Conservation (phyloP, 129 eudicot genomes). For the Pseudognaphalium luteoalbum region DNA sequence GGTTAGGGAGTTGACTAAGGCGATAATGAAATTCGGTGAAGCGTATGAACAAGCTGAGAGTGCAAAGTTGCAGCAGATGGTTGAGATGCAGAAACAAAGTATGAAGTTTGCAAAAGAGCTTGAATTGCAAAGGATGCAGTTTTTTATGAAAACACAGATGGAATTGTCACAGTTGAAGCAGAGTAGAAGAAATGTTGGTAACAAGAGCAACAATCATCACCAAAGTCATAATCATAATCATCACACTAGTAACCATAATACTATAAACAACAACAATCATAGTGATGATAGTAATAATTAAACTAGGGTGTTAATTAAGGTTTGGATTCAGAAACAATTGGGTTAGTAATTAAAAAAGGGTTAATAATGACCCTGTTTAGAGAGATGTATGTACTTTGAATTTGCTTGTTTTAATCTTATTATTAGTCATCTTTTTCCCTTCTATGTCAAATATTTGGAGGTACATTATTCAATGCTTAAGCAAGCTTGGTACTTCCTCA, state of each 20-base stretch:
- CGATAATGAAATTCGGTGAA: slow-evolving; percentile 72
- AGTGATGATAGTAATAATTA: slow-evolving; percentile 64
- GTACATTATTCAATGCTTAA: slow-evolving; percentile 23
- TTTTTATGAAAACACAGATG: slow-evolving; percentile 72
- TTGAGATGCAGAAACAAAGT: slow-evolving; percentile 85
- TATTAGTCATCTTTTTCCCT: slow-evolving; percentile 23
- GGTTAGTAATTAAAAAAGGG: slow-evolving; percentile 25
- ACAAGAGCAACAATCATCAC: slow-evolving; percentile 34
- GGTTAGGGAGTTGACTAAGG: slow-evolving; percentile 62
- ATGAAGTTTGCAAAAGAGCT: slow-evolving; percentile 75
- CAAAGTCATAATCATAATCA: slow-evolving; percentile 33
- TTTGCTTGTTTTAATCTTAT: slow-evolving; percentile 28
- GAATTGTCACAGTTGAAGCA: slow-evolving; percentile 71
- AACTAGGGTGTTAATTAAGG: slow-evolving; percentile 24
- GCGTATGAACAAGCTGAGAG: slow-evolving; percentile 68
- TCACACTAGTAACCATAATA: slow-evolving; percentile 46
- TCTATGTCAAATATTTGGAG: slow-evolving; percentile 21
- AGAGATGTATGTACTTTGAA: slow-evolving; percentile 37
- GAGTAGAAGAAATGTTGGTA: slow-evolving; percentile 37
- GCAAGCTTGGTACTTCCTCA: background rate
- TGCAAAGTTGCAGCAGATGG: slow-evolving; percentile 66
- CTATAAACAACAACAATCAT: slow-evolving; percentile 25
- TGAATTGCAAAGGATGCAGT: slow-evolving; percentile 78
- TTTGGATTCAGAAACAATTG: slow-evolving; percentile 32
- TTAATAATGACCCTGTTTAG: slow-evolving; percentile 29